Evolutionary conservation across 1,139 yeast species (phyloP).

Genomic region (Lodderomyces orthopsilosis): DNA sequence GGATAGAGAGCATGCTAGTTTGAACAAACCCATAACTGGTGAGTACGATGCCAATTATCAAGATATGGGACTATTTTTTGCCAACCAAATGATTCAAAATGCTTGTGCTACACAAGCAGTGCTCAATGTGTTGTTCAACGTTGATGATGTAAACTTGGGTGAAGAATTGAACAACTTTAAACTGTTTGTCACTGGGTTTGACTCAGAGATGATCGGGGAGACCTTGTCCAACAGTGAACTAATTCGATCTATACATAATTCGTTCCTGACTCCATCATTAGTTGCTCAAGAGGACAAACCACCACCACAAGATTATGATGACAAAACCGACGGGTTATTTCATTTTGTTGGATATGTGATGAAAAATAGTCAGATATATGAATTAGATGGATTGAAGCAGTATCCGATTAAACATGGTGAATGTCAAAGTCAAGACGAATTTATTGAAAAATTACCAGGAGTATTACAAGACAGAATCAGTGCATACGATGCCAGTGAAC

Average conservation of each 20-base stretch:
- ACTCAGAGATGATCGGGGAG: slow-evolving; percentile 60
- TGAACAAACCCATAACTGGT: slow-evolving; percentile 42
- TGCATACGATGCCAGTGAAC: slow-evolving; percentile 46
- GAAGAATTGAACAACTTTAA: slow-evolving; percentile 47
- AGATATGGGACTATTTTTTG: slow-evolving; percentile 50
- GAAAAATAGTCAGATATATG: slow-evolving; percentile 51
- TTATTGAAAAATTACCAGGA: slow-evolving; percentile 40
- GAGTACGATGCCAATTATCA: slow-evolving; percentile 40
- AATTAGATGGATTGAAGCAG: slow-evolving; percentile 64
- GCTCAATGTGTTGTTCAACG: slow-evolving; percentile 52
- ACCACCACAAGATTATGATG: slow-evolving; percentile 28
- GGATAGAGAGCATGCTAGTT: slow-evolving; percentile 29
- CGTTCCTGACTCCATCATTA: slow-evolving; percentile 51
- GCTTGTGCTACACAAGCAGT: slow-evolving; percentile 83
- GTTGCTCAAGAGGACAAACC: slow-evolving; percentile 44
- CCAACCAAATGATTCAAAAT: slow-evolving; percentile 64
- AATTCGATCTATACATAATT: slow-evolving; percentile 60
- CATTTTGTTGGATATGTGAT: slow-evolving; percentile 62
- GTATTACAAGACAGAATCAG: slow-evolving; percentile 47
- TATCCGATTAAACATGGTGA: slow-evolving; percentile 55
- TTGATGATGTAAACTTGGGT: slow-evolving; percentile 45
- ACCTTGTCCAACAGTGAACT: slow-evolving; percentile 60
- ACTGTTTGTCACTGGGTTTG: slow-evolving; percentile 54
- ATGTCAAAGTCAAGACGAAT: slow-evolving; percentile 40
- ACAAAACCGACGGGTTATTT: slow-evolving; percentile 53